Evolutionary conservation across 306 rosid species (phyloP).

Genomic region (Fagus sylvatica): DNA sequence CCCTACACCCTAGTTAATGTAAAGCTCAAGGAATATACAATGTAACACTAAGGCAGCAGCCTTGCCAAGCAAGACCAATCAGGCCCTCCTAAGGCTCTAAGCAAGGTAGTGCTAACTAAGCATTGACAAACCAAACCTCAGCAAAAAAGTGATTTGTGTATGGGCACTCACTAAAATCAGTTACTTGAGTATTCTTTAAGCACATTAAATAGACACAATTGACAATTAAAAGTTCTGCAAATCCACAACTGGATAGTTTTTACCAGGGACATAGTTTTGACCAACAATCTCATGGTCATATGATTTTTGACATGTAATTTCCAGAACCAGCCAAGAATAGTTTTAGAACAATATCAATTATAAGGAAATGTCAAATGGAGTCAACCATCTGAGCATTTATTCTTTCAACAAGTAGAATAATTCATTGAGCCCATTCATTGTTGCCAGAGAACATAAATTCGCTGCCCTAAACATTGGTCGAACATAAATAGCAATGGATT

Average conservation of each 20-base stretch:
- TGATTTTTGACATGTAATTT: background rate
- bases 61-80: background rate
- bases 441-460: background rate
- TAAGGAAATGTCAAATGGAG: background rate
- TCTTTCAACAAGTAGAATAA: background rate
- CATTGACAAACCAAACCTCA: background rate
- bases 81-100: background rate
- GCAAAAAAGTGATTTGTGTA: background rate
- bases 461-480: background rate
- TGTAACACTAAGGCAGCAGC: background rate
- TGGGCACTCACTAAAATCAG: background rate
- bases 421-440: background rate
- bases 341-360: background rate
- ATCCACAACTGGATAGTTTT: background rate
- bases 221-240: background rate
- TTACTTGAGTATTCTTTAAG: background rate
- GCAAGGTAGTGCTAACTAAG: background rate
- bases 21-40: background rate
- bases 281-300: too few relatives aligned
- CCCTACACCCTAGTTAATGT: background rate
- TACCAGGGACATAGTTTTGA: too few relatives aligned
- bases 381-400: too few relatives aligned
- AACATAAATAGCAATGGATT: background rate
- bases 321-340: constrained; percentile 1
- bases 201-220: background rate